Percentiles rank a stretch among this genome's conserved stretches.
Conservation (phyloP, 1,284 basidiomycete species). For the Schizophyllum amplum region DNA sequence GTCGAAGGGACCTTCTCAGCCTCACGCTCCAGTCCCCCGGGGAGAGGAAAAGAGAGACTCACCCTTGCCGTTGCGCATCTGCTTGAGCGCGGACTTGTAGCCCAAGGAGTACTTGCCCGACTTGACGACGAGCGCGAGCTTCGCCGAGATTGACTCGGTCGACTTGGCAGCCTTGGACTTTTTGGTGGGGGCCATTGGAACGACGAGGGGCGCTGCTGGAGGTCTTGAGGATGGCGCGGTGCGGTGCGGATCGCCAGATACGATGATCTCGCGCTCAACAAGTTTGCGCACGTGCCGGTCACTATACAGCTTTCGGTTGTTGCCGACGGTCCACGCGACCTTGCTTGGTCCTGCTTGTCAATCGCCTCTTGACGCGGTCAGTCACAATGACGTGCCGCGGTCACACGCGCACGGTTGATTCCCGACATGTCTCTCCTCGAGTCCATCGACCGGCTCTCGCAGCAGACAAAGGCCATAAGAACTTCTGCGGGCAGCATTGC, state of each 20-base stretch:
- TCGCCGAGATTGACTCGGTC: conserved; percentile 92
- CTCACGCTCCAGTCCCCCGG: conserved; percentile 87
- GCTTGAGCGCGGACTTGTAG: conserved; percentile 97
- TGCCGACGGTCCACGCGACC: not conserved
- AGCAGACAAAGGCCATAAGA: not conserved
- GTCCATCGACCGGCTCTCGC: not conserved
- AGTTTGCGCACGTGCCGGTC: not conserved
- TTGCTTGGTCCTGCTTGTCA: not conserved
- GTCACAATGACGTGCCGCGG: not conserved
- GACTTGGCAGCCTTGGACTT: conserved; percentile 90
- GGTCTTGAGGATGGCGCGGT: not conserved
- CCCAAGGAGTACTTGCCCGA: conserved; percentile 90
- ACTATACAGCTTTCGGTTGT: not conserved
- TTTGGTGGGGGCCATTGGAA: conserved; percentile 81
- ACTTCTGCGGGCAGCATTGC: not conserved
- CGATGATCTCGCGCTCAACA: not conserved
- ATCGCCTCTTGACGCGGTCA: not conserved
- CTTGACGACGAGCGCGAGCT: conserved; percentile 97
- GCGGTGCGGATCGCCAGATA: not conserved
- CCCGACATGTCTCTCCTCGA: not conserved
- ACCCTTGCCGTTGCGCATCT: conserved; percentile 98
- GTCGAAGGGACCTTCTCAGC: conserved; percentile 94
- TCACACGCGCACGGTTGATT: not conserved
- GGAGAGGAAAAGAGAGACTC: conserved; percentile 42
- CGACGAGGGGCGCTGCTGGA: not conserved